Base-by-base conservation (phyloP, 2,329 filamentous ascomycete species). In the Pseudogymnoascus sp. region DNA sequence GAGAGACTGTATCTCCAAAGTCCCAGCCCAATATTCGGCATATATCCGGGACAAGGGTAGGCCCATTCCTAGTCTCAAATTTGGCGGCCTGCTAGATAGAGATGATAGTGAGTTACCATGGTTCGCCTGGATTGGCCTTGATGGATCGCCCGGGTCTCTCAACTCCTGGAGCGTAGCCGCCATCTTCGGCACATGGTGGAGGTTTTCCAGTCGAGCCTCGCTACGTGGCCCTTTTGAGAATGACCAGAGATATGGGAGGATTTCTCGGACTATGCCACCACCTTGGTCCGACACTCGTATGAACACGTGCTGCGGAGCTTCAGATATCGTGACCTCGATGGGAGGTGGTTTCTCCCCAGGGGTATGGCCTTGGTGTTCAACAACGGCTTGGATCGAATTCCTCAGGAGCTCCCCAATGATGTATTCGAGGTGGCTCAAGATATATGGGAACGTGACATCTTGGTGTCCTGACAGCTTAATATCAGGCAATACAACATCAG, bases 21-120 rank as follows among this genome's bases (percentile, higher is more conserved):
- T 94, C 22, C 94, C 94, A 2, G 94, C 94, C 94, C 94, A 99
- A 74, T 97, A 97, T 74, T 97, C 93, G 28, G 93, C 91, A 74
- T 97, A 99, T 2, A 97, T 90, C 64, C 91, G 84, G 69, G 92
- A 96, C 76, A 99, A 86, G 0, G 94, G 94, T 59, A 99, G 75
- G 1, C 94, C 94, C 81, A 99, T 96, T 3, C 94, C 94, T 1
- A 99, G 80, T 9, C 91, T 84, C 64, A 97, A 77, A 70, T 96
- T 88, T 0, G 94, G 93, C 16, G 91, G 90, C 35, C 94, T 82
- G 62, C 86, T 89, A 1, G 90, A 90, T 41, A 99, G 78, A 1
- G 89, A 87, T 9, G 88, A 85, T 25, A 99, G 78, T 1, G 91
- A 96, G 30, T 63, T 68, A 58, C 72, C 67, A 18, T 70, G 61